Evolutionary conservation across 106 monocot genomes (phyloP).

Genomic region (Xerophyta viscosa): DNA sequence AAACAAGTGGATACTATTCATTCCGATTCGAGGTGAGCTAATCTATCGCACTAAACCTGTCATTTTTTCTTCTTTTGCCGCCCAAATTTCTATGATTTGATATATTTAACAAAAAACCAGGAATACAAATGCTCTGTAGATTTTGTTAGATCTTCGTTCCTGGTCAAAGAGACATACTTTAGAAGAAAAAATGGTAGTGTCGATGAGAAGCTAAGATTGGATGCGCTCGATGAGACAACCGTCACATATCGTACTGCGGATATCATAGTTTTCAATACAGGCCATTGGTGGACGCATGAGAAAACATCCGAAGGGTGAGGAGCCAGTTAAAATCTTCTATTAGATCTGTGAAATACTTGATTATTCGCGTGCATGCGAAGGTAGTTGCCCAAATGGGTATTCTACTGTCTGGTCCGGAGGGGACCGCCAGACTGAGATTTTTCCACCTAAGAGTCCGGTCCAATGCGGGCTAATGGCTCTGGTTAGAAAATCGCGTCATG

Average conservation of each 20-base stretch:
- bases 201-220: slow-evolving; percentile 69
- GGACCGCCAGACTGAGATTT: no score
- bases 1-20: slow-evolving; percentile 72
- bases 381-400: no score
- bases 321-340: neutral
- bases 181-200: slow-evolving; percentile 23
- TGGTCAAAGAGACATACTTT: slow-evolving; percentile 47
- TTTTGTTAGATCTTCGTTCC: slow-evolving; percentile 72
- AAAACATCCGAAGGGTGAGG: slow-evolving; percentile 79
- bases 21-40: slow-evolving; percentile 69
- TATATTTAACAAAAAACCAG: slow-evolving; percentile 28
- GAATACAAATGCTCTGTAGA: slow-evolving; percentile 76
- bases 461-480: no score
- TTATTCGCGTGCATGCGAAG: no score
- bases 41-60: neutral
- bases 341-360: no score
- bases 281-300: slow-evolving; percentile 98
- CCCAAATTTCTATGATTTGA: neutral
- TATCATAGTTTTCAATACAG: slow-evolving; percentile 88
- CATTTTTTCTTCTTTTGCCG: neutral
- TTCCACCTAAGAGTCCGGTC: no score
- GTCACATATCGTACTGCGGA: slow-evolving; percentile 51
- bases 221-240: slow-evolving; percentile 62
- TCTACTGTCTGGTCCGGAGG: no score
- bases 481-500: no score